These are phyloP conservation scores for Hygrocybe punicea DNA, from an alignment of 768 basidiomycete species.

Conservation along the genomic window DNA sequence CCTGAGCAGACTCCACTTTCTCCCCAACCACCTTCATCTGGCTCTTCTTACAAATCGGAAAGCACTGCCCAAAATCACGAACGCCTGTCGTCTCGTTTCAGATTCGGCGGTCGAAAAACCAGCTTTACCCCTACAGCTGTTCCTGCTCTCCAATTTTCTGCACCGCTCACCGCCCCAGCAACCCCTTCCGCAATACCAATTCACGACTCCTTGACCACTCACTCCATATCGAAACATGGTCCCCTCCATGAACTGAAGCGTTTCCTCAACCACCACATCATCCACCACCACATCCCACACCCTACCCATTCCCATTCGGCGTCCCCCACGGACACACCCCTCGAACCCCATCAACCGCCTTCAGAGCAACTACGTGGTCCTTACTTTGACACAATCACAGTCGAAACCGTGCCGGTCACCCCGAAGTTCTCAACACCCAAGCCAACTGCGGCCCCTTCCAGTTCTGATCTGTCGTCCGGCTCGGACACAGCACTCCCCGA, in stretches of 20 bases:
- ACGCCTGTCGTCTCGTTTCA: slow-evolving; percentile 5
- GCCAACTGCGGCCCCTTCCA: background rate
- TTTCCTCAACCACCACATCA: slow-evolving; percentile 91
- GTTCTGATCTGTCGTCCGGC: slow-evolving; percentile 3
- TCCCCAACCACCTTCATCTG: slow-evolving; percentile 30
- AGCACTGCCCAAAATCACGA: too few relatives aligned
- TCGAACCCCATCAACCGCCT: background rate
- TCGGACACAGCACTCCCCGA: background rate
- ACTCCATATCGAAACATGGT: slow-evolving; percentile 48
- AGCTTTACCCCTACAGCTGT: too few relatives aligned
- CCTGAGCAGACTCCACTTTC: slow-evolving; percentile 23
- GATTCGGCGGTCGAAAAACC: background rate
- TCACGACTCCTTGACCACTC: slow-evolving; percentile 7
- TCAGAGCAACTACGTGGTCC: background rate
- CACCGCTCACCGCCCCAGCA: too few relatives aligned
- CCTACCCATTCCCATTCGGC: background rate
- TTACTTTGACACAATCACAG: slow-evolving; percentile 10
- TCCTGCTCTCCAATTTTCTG: background rate
- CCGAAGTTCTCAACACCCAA: background rate
- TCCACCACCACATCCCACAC: slow-evolving; percentile 9
- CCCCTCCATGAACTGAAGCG: slow-evolving; percentile 34
- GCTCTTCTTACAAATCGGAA: background rate
- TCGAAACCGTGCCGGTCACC: background rate
- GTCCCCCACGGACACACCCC: background rate
- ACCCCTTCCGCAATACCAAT: background rate